These are phyloP conservation scores for Diaporthe ilicicola DNA, from an alignment of 2,329 filamentous ascomycete genomes.

Conservation along the genomic window DNA sequence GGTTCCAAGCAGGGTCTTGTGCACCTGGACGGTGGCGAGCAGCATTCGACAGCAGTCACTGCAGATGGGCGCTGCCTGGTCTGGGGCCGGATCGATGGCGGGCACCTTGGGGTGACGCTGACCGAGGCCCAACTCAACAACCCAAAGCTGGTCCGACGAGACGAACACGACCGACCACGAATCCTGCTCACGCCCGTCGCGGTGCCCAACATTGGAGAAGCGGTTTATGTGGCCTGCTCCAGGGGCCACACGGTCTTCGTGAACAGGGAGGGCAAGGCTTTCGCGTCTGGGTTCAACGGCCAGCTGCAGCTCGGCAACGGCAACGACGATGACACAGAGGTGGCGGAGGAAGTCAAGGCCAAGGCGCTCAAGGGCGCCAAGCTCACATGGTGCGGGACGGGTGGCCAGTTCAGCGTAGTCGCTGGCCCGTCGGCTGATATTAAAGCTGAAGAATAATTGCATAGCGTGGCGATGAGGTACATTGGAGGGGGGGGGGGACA, in stretches of 20 bases:
- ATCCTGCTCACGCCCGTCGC: slow-evolving; percentile 68
- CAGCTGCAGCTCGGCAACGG: slow-evolving; percentile 74
- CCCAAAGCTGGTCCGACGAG: slow-evolving; percentile 57
- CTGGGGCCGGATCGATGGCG: slow-evolving; percentile 50
- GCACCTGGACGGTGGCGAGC: slow-evolving; percentile 65
- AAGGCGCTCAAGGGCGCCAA: slow-evolving; percentile 47
- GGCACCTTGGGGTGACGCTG: slow-evolving; percentile 55
- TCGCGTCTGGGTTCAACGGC: slow-evolving; percentile 73
- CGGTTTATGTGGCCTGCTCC: slow-evolving; percentile 57
- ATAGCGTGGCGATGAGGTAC: slow-evolving; percentile 19
- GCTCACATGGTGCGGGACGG: slow-evolving; percentile 69
- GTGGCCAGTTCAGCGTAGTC: slow-evolving; percentile 62
- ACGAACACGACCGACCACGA: slow-evolving; percentile 64
- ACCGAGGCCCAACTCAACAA: slow-evolving; percentile 56
- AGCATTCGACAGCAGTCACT: slow-evolving; percentile 63
- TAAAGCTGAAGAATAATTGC: slow-evolving; percentile 27
- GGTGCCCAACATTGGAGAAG: slow-evolving; percentile 61
- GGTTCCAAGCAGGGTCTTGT: slow-evolving; percentile 61
- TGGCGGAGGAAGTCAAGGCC: slow-evolving; percentile 70
- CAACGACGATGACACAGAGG: slow-evolving; percentile 67
- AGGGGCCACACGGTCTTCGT: slow-evolving; percentile 72
- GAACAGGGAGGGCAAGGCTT: slow-evolving; percentile 65
- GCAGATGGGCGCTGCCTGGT: slow-evolving; percentile 45
- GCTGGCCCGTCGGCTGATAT: slow-evolving; percentile 30
- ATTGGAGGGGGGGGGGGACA: background rate